Base-by-base conservation (phyloP, 257 asterid genomes). In the Coffea eugenioides region DNA sequence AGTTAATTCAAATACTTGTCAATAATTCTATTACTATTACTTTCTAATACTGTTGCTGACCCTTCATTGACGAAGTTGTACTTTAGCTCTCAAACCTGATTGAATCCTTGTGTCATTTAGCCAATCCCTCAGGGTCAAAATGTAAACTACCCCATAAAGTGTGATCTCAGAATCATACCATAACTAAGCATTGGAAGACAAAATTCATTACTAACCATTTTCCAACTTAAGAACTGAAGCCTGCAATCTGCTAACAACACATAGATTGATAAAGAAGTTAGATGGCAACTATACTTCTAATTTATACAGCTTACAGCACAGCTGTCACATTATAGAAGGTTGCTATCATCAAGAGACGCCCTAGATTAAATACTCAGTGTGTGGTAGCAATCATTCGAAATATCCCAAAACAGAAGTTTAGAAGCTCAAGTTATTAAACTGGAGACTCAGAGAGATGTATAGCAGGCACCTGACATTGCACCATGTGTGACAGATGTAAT, bases 401-500 rank as follows among this genome's bases (percentile, higher is more conserved):
- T 8, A 46, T 2, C 8, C 64, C 45, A 77, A n/a, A 48, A 69
- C 49, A 48, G 41, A 65, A 39, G 16, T 51, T 25, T 36, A 13
- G 20, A 48, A 51, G 77, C 18, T 12, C 23, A 27, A 34, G 45
- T 51, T 51, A 73, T 27, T 73, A 9, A 73, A 3, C 8, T 52
- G 34, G 41, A 75, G 52, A 69, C 3, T 71, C 2, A 51, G 61
- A 41, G 23, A 41, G 36, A 69, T 71, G 75, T 21, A 77, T 20
- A 23, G 72, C 46, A 77, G 61, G 39, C 70, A 95, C 98, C 99
- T 83, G 92, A 69, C 96, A 93, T 88, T 64, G 89, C 86, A 79
- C 99, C 98, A 5, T 90, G 97, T 15, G 97, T 88, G 70, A 83
- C 88, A 82, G 97, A 90, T 83, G 99, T 88, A 70, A 95, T 89